Percentiles rank a stretch among this genome's conserved stretches.
Evolutionary conservation across 2,329 filamentous ascomycete species (phyloP).

Genomic region (Beauveria bassiana): DNA sequence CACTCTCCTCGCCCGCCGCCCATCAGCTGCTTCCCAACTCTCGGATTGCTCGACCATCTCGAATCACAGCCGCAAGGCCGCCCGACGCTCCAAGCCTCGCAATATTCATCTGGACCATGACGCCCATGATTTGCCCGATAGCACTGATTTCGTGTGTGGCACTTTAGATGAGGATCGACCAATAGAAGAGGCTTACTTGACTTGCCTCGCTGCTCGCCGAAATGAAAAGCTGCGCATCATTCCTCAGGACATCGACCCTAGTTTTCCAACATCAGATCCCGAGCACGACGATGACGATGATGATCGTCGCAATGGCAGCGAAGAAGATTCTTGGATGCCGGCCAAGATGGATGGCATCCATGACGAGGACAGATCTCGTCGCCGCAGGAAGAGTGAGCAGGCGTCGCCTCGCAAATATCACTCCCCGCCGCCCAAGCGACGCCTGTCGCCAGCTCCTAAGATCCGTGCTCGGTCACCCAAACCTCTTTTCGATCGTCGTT

Average conservation of each 20-base stretch:
- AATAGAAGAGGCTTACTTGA: conserved; percentile 87
- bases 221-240: conserved; percentile 73
- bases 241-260: conserved; percentile 96
- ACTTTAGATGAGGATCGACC: conserved; percentile 93
- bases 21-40: conserved; percentile 37
- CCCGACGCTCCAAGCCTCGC: conserved; percentile 22
- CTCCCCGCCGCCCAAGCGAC: conserved; percentile 37
- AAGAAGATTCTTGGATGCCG: conserved; percentile 61
- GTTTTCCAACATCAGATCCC: conserved; percentile 89
- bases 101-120: conserved; percentile 29
- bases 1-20: conserved; percentile 24
- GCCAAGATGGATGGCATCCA: conserved; percentile 63
- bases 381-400: conserved; percentile 42
- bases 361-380: conserved; percentile 43
- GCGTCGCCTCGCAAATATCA: conserved; percentile 37
- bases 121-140: conserved; percentile 84
- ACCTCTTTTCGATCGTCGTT: conserved; percentile 56
- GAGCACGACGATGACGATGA: conserved; percentile 75
- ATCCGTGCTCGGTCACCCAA: conserved; percentile 32
- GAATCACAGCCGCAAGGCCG: conserved; percentile 22
- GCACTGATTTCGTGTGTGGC: conserved; percentile 98
- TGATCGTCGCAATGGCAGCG: conserved; percentile 55
- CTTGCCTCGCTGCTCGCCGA: conserved; percentile 72
- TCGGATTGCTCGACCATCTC: conserved; percentile 57
- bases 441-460: conserved; percentile 30